Base-by-base conservation (phyloP, 371 early-diverging fungal species). In the Coemansia sp. region DNA sequence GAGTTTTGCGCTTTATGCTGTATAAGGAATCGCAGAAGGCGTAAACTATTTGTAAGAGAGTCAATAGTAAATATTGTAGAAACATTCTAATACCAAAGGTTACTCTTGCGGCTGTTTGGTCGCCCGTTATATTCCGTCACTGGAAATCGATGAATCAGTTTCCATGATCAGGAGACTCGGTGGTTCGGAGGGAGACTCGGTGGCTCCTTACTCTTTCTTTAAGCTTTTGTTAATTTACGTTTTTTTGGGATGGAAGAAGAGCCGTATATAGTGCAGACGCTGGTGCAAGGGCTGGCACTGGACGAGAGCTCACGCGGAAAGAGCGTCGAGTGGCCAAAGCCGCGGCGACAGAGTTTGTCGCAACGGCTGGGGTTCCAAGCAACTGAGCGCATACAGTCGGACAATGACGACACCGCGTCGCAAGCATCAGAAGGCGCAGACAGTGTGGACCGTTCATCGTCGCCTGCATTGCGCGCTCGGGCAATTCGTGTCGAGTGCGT, bases 301-400 rank as follows among this genome's bases (percentile, higher is more conserved):
- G 45, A 42, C 13, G 45, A 42, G 5, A n/a, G 45, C 45, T 16
- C 45, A 14, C 45, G 16, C 10, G 40, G 47, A 42, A 51, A 7
- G 16, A 54, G 24, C 22, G 26, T 24, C 26, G 40, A 34, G 34
- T 34, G 34, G 34, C 21, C 55, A 10, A 59, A 45, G 45, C 13
- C 71, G 10, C 72, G 75, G 64, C 72, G 75, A 51, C 67, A 52
- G 53, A 75, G 76, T 47, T 73, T 75, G 31, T 48, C 72, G 4
- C 76, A 72, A 47, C 64, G 76, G 5, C 62, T 75, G 2, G 76
- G 76, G n/a, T 60, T 75, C 13, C 59, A 59, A 51, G n/a, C 61
- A 2, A 2, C 51, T 1, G 48, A 56, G 16, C 34, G 18, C 18
- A 37, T 31, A 27, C 16, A 13, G 1, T 4, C 27, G 13, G 21